Evolutionary conservation across 1,284 basidiomycete genomes (phyloP), one percentile per base, ranked within the genome.

Genomic region (Somion occarium): DNA sequence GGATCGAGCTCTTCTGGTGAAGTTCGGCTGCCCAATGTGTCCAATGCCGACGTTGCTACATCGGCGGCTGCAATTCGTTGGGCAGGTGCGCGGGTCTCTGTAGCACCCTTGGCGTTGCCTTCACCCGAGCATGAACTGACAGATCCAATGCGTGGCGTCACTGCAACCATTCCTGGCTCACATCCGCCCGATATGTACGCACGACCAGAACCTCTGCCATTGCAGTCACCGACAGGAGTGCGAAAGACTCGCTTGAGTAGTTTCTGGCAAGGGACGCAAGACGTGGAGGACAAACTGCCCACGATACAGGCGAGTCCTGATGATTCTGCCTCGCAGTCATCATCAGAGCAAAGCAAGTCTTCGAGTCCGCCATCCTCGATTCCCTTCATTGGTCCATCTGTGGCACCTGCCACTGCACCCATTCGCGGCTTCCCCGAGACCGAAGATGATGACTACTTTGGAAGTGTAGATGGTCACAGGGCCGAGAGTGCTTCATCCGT

Each of bases 81-180:
- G 79, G 91, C 91, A 18, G 87, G 79, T 3, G 78, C 84, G 13
- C 75, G 83, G 47, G 82, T 88, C 12, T 81, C 84, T 55, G 79
- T 90, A 47, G 82, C 87, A 1, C 92, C 92, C 0, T 74, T 94
- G 11, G 83, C 87, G 0, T 73, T 93, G 1, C 92, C 92, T 2
- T 91, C 87, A 26, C 92, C 92, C 0, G 92, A 94, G 63, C 83
- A 88, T 59, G 91, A 94, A 62, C 75, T 94, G 25, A 83, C 84
- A 5, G 91, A 93, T 64, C 91, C 91, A 0, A 83, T 93, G 81
- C 80, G 87, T 18, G 78, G 82, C 5, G 75, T 83, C 3, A 80
- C 74, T 15, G 75, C 87, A n/a, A 72, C 79, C 2, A 77, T 88
- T 41, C 85, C 85, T 2, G 80, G 83, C n/a, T 75, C 77, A 2